Evolutionary conservation across 495 filamentous ascomycete species (phyloP), one percentile per base, ranked within the genome.

Genomic region (Penicillium cinerascens): DNA sequence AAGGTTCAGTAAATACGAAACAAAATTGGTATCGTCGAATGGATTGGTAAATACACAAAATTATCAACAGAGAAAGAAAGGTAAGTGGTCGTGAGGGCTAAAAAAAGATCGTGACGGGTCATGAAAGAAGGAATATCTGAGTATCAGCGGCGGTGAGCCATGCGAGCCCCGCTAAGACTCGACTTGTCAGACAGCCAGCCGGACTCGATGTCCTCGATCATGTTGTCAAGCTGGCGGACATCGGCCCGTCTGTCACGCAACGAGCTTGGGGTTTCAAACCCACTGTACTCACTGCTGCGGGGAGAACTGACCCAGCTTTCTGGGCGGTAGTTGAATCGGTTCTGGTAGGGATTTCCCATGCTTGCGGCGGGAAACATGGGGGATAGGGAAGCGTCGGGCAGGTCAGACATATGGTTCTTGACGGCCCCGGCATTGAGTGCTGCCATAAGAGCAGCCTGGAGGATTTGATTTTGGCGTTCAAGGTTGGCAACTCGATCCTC

Each of bases 391-490:
- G 64, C 59, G 8, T 59, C 68, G 1, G 60, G 53, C 11, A 72
- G 27, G 21, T 58, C 55, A 3, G 67, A 63, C 1, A 70, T 26
- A 22, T 49, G 46, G 38, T 61, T 67, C 44, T 68, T 68, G 4
- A 52, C 63, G 11, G 11, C 8, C 10, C 65, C 64, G 6, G 66
- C 68, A 55, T 72, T 69, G 22, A 75, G 55, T 17, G 72, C 71
- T 1, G 72, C 71, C 25, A 75, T 47, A 13, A 77, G 66, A 44
- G 74, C 74, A 8, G 74, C 74, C 36, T 75, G 72, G 9, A 77
- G 70, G n/a, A 73, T 63, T 40, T 69, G 69, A 55, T 77, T 77
- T 22, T 77, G 74, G 17, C 68, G 72, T 37, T 75, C 72, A 2
- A 77, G 65, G 22, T 72, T 66, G 8, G 69, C 64, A 16, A 77